These are phyloP conservation scores for Penicillium goetzii DNA, from an alignment of 495 filamentous ascomycete species.

Conservation along the genomic window DNA sequence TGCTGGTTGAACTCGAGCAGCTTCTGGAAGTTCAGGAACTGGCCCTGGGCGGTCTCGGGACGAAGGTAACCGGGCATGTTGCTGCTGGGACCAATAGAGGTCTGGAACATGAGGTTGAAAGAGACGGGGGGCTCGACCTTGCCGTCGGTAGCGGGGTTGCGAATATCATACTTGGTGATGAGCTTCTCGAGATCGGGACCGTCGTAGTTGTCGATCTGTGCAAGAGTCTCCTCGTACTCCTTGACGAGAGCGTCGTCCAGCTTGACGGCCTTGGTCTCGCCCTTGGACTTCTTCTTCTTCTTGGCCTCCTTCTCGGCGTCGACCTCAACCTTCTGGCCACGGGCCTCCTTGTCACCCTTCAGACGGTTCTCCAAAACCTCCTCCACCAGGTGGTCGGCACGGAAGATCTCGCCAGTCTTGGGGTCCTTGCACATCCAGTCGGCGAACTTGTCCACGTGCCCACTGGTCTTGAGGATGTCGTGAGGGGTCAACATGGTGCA, in stretches of 20 bases:
- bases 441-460: conserved; percentile 96
- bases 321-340: conserved; percentile 69
- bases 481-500: conserved; percentile 84
- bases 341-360: conserved; percentile 78
- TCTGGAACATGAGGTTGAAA: conserved; percentile 80
- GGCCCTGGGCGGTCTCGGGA: conserved; percentile 70
- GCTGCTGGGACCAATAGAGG: conserved; percentile 67
- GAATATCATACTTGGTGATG: conserved; percentile 67
- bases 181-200: conserved; percentile 65
- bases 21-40: conserved; percentile 71
- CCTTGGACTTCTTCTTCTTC: conserved; percentile 67
- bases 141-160: conserved; percentile 64
- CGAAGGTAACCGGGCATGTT: conserved; percentile 66
- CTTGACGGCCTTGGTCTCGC: conserved; percentile 57
- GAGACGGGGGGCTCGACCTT: conserved; percentile 64
- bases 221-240: conserved; percentile 71
- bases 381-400: conserved; percentile 94
- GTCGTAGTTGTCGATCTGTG: conserved; percentile 73
- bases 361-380: conserved; percentile 84
- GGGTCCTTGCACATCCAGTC: conserved; percentile 99
- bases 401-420: conserved; percentile 93
- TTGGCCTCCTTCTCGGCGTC: conserved; percentile 67
- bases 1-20: conserved; percentile 73
- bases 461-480: conserved; percentile 91
- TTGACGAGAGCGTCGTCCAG: conserved; percentile 64